Base-by-base conservation (phyloP, 2,329 filamentous ascomycete species). In the Diatrype stigma region DNA sequence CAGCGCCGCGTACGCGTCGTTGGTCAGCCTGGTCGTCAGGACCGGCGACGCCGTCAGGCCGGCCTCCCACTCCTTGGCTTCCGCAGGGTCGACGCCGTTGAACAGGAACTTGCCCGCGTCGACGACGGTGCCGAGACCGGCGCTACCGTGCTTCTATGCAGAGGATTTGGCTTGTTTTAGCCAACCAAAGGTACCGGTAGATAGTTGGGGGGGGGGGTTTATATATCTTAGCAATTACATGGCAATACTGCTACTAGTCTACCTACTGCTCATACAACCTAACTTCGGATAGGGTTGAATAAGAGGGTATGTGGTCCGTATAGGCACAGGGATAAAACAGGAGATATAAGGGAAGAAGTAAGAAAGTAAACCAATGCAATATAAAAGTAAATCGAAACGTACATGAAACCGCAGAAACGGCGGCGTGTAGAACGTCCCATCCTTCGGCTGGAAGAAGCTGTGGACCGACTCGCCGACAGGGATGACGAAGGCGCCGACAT, bases 321-420 rank as follows among this genome's bases (percentile, higher is more conserved):
- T 6, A 30, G 10, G 10, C 6, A 30, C 6, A 30, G 26, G 10
- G 26, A 30, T 5, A 30, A 30, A 30, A 30, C 26, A 10, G 26
- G 26, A 30, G 26, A 30, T n/a, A n/a, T n/a, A n/a, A n/a, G n/a
- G n/a, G n/a, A n/a, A n/a, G n/a, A n/a, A n/a, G n/a, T n/a, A 22
- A 42, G 17, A 21, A 19, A 4, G 37, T 22, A 17, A 17, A 42
- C 1, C 6, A 14, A 17, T 17, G 40, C 45, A 12, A 46, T n/a
- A n/a, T n/a, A n/a, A n/a, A n/a, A n/a, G n/a, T n/a, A 40, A 50
- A 37, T 46, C n/a, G 22, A n/a, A 44, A 49, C 60, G 47, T 44
- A 65, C 64, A 48, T 68, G 60, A 23, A 66, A 67, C 2, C 23
- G 28, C 51, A 66, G 58, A 34, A 60, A 67, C 1, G 63, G 64